Conservation (phyloP, 495 filamentous ascomycete genomes). For the Annulohypoxylon stygium region DNA sequence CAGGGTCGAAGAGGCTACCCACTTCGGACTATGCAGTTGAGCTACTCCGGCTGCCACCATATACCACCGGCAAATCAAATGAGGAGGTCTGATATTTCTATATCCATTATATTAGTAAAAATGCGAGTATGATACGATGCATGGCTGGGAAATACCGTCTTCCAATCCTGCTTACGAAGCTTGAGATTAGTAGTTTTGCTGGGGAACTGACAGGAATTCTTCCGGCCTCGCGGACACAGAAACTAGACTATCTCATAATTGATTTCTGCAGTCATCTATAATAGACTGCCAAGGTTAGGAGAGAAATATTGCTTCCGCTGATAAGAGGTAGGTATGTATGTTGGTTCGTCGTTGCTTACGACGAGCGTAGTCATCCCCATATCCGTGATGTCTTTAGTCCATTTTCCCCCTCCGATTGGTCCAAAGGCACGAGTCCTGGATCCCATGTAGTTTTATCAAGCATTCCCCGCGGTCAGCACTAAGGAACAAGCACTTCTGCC, state of each 20-base stretch:
- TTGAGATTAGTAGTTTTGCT: neutral
- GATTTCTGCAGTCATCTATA: neutral
- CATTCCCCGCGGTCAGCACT: neutral
- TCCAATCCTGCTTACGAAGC: neutral
- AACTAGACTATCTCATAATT: neutral
- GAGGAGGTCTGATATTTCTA: neutral
- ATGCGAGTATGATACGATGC: neutral
- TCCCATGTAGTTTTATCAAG: neutral
- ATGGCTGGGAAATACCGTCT: neutral
- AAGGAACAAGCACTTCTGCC: neutral
- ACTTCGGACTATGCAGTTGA: neutral
- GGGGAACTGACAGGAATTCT: neutral
- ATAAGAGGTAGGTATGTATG: neutral
- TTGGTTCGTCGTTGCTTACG: neutral
- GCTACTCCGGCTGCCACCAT: neutral
- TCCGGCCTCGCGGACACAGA: neutral
- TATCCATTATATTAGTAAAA: neutral
- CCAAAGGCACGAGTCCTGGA: neutral
- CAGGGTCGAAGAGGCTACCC: neutral
- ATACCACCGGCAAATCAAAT: neutral
- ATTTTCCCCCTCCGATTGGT: slow-evolving; percentile 5
- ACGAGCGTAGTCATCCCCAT: neutral
- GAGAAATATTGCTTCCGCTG: neutral
- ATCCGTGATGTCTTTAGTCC: slow-evolving; percentile 2
- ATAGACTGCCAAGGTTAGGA: neutral